Conservation (phyloP, 208 protist species). For the Trichomonas gallinae region DNA sequence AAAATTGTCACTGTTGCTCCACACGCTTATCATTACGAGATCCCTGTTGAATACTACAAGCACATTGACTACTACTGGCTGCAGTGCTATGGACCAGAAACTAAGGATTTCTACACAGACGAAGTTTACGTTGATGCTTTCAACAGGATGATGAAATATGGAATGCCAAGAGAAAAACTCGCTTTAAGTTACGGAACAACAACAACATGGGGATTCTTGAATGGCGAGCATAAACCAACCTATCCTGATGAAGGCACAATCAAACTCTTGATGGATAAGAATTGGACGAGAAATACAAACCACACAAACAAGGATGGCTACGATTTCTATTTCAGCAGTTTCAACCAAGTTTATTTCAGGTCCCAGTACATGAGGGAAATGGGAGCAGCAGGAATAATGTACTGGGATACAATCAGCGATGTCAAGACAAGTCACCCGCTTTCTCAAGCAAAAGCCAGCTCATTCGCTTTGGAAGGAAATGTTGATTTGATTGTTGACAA, state of each 20-base stretch:
- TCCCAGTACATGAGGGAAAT: neutral
- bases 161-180: neutral
- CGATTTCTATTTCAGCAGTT: neutral
- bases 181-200: neutral
- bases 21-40: neutral
- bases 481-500: too few relatives aligned
- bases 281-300: neutral
- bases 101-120: neutral
- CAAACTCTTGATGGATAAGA: neutral
- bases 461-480: too few relatives aligned
- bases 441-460: too few relatives aligned
- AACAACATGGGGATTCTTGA: neutral
- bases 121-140: neutral
- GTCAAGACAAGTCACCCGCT: too few relatives aligned
- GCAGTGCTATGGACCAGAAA: neutral
- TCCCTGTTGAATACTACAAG: neutral
- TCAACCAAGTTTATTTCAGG: neutral
- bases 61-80: neutral
- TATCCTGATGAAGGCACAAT: neutral
- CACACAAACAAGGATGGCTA: neutral
- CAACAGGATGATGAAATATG: neutral
- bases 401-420: neutral
- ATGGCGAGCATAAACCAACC: neutral
- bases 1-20: neutral
- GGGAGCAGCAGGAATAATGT: neutral